Percentiles rank a stretch among this genome's conserved stretches.
phyloP scores from a whole-genome alignment of 2,329 filamentous ascomycete genomes.

The Aspergillus cejpii region DNA sequence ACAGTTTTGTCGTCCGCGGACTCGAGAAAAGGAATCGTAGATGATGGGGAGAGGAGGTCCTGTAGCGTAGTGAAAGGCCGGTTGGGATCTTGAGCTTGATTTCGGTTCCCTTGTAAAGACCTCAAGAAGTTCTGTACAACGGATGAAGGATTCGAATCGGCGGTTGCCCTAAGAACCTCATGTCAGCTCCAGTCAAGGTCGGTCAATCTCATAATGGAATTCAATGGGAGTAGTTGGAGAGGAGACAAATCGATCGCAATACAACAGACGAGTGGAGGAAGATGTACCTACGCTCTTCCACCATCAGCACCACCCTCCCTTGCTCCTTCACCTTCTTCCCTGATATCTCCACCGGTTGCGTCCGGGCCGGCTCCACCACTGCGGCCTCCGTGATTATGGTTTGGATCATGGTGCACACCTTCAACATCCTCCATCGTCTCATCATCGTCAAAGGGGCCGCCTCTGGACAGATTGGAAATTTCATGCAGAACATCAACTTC shows the following conservation, averaged over 20 bases:
- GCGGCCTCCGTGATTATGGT: conserved; percentile 53
- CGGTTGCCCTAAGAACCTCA: conserved; percentile 49
- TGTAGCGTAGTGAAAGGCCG: conserved; percentile 74
- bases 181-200: conserved; percentile 38
- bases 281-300: conserved; percentile 94
- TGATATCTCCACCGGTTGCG: conserved; percentile 84
- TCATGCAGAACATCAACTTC: conserved; percentile 73
- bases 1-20: conserved; percentile 58
- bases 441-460: conserved; percentile 50
- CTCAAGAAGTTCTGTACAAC: conserved; percentile 84
- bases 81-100: conserved; percentile 46
- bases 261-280: conserved; percentile 28
- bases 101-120: conserved; percentile 61
- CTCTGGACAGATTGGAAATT: conserved; percentile 56
- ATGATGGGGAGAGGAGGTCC: conserved; percentile 72
- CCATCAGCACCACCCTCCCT: conserved; percentile 93
- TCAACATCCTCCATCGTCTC: conserved; percentile 76
- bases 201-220: no score
- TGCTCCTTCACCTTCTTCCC: conserved; percentile 80
- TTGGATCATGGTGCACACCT: conserved; percentile 52
- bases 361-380: conserved; percentile 77
- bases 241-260: background rate
- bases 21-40: conserved; percentile 71
- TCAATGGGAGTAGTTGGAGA: background rate
- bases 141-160: conserved; percentile 62